A percentile compares a stretch with the other conserved stretches of the same genome.
phyloP scores from a whole-genome alignment of 129 eudicot species.

The Centrapalus pauciflorus region DNA sequence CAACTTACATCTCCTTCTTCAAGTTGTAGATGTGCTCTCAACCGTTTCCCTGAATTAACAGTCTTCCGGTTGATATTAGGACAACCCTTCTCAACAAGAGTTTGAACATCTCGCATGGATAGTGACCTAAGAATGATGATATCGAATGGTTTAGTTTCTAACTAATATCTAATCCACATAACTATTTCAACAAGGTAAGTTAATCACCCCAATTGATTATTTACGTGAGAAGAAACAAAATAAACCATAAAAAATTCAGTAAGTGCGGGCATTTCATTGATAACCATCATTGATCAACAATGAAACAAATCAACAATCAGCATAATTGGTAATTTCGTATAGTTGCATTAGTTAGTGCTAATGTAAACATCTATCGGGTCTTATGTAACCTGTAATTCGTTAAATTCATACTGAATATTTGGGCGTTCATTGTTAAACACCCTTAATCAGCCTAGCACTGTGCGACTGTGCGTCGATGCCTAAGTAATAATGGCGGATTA shows the following conservation, averaged over 20 bases:
- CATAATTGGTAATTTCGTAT: too few relatives aligned
- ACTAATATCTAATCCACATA: background rate
- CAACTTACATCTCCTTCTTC: constrained; percentile 87
- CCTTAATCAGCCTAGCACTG: background rate
- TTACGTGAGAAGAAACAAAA: background rate
- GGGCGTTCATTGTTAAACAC: background rate
- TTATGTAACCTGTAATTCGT: background rate
- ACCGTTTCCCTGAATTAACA: constrained; percentile 83
- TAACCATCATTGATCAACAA: background rate
- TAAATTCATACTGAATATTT: background rate
- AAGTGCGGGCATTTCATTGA: background rate
- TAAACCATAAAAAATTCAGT: background rate
- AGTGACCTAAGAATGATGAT: constrained; percentile 54
- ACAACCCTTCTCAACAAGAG: constrained; percentile 69
- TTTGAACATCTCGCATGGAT: constrained; percentile 58
- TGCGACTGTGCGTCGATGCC: too few relatives aligned
- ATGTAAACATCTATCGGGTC: background rate
- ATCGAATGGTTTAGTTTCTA: background rate
- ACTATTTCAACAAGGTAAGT: background rate
- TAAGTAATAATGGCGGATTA: background rate
- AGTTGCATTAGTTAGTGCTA: background rate
- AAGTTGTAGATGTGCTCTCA: constrained; percentile 63
- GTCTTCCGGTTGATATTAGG: constrained; percentile 71
- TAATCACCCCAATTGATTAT: background rate
- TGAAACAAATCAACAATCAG: too few relatives aligned